These are phyloP conservation scores for Candida boleticola DNA, from an alignment of 805 yeast species.

Conservation along the genomic window DNA sequence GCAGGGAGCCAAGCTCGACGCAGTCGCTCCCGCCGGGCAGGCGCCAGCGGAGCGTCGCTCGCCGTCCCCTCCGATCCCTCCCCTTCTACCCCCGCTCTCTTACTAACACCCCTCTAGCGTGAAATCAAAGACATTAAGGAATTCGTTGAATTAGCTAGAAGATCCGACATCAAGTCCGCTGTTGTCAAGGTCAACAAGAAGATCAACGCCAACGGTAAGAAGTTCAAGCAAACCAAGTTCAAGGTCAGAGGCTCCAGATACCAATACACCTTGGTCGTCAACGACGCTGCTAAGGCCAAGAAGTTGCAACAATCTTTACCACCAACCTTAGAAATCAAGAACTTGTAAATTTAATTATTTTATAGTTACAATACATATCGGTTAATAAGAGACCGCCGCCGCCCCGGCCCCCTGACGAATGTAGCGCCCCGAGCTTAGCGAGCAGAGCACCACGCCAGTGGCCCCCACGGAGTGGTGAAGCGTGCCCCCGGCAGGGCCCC, in stretches of 20 bases:
- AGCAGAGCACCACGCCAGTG: too few relatives aligned
- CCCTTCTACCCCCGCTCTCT: too few relatives aligned
- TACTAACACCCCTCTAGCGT: conserved; percentile 32
- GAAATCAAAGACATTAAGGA: conserved; percentile 97
- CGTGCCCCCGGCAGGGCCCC: too few relatives aligned
- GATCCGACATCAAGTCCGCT: conserved; percentile 92
- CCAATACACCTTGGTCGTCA: conserved; percentile 92
- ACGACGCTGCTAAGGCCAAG: conserved; percentile 95
- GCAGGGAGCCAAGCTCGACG: too few relatives aligned
- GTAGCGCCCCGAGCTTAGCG: too few relatives aligned
- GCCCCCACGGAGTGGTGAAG: too few relatives aligned
- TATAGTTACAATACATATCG: not conserved
- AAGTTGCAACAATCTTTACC: conserved; percentile 97
- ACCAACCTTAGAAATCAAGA: conserved; percentile 78
- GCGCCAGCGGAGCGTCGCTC: too few relatives aligned
- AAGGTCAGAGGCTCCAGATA: conserved; percentile 95
- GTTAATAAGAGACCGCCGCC: too few relatives aligned
- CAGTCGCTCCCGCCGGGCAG: too few relatives aligned
- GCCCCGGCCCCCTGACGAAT: too few relatives aligned
- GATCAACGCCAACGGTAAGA: conserved; percentile 77
- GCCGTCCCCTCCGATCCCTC: too few relatives aligned
- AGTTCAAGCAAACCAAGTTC: conserved; percentile 94
- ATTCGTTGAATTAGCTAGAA: conserved; percentile 94
- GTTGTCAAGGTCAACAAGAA: conserved; percentile 91
- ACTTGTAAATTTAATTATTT: conserved; percentile 30